These are phyloP conservation scores for Umbellularia californica DNA, from an alignment of 164 flowering plant species.

Conservation along the genomic window DNA sequence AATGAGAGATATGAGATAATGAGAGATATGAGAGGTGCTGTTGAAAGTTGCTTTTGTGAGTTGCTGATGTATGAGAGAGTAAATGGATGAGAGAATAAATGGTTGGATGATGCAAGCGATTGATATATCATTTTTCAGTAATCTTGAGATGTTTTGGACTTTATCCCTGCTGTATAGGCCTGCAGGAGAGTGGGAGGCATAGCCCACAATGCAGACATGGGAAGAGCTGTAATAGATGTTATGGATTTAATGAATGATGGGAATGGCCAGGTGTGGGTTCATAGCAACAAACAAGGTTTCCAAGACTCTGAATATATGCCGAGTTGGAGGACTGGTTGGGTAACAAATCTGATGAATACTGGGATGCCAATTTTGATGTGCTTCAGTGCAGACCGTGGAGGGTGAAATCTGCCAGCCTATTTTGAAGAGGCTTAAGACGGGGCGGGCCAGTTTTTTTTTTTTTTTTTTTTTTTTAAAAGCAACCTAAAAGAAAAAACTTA, in stretches of 20 bases:
- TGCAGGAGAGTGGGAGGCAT: conserved; percentile 71
- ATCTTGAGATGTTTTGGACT: background rate
- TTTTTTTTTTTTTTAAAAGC: no score
- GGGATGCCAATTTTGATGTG: conserved; percentile 43
- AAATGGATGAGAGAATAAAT: no score
- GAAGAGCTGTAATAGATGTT: conserved; percentile 63
- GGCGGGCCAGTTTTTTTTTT: no score
- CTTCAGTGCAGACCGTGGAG: no score
- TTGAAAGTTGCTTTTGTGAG: no score
- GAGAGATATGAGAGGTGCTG: no score
- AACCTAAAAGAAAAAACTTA: no score
- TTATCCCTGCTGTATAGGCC: conserved; percentile 29
- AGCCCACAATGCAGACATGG: conserved; percentile 54
- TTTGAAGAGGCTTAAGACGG: no score
- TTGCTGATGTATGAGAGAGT: no score
- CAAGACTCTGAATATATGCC: conserved; percentile 61
- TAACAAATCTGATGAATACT: conserved; percentile 34
- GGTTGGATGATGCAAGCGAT: no score
- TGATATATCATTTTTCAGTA: background rate
- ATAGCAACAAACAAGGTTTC: conserved; percentile 53
- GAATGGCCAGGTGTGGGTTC: conserved; percentile 44
- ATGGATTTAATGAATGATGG: conserved; percentile 41
- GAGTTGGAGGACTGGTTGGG: conserved; percentile 55
- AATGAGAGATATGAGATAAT: no score
- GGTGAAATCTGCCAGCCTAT: no score